Conservation (phyloP, 2,329 filamentous ascomycete genomes). For the Tothia fuscella region DNA sequence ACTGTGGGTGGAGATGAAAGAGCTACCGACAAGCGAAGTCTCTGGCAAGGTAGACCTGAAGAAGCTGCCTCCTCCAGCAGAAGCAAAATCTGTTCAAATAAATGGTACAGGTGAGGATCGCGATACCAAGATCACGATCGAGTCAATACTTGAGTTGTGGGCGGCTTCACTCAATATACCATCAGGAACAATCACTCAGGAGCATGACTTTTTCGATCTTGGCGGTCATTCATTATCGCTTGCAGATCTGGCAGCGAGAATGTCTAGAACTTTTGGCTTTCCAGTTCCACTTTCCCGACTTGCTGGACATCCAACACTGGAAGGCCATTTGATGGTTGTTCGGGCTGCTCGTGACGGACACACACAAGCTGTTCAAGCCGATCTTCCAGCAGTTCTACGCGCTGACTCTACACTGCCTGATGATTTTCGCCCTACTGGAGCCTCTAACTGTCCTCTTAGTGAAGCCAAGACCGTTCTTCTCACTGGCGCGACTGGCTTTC, state of each 20-base stretch:
- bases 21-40: constrained; percentile 62
- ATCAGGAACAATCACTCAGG: constrained; percentile 47
- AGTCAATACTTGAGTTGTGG: constrained; percentile 61
- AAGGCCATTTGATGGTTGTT: constrained; percentile 62
- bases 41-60: constrained; percentile 71
- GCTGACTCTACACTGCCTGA: constrained; percentile 56
- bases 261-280: constrained; percentile 61
- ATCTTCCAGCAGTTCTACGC: constrained; percentile 56
- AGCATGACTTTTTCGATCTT: constrained; percentile 71
- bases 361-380: constrained; percentile 62
- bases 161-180: constrained; percentile 57
- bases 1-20: constrained; percentile 61
- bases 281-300: constrained; percentile 59
- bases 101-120: constrained; percentile 34
- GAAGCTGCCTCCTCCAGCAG: constrained; percentile 49
- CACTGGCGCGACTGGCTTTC: constrained; percentile 64
- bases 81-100: constrained; percentile 17
- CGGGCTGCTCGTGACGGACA: constrained; percentile 59
- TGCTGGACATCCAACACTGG: constrained; percentile 58
- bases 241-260: constrained; percentile 61
- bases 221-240: constrained; percentile 68
- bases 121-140: constrained; percentile 51
- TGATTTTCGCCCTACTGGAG: constrained; percentile 49
- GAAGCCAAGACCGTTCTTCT: constrained; percentile 58
- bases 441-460: constrained; percentile 45